phyloP scores from a whole-genome alignment of 2,329 filamentous ascomycete species.

The Xylaria sp. region DNA sequence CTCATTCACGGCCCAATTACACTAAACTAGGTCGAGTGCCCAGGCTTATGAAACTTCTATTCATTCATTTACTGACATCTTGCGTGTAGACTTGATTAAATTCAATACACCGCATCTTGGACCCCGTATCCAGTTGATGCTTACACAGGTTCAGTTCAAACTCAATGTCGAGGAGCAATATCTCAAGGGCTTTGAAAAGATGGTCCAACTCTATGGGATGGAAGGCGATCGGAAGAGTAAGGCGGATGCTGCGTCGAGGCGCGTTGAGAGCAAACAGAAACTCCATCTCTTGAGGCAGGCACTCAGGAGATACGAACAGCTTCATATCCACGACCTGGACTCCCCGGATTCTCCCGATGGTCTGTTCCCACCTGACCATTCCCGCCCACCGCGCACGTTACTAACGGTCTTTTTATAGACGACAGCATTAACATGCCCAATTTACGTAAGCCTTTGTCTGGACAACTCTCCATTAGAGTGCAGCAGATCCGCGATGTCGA shows the following conservation, averaged over 20 bases:
- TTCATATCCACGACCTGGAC: slow-evolving; percentile 84
- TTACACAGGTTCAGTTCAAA: slow-evolving; percentile 98
- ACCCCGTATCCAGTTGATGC: slow-evolving; percentile 96
- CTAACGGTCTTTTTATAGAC: slow-evolving; percentile 49
- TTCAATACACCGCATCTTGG: slow-evolving; percentile 94
- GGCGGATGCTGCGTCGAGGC: slow-evolving; percentile 81
- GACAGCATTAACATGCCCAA: slow-evolving; percentile 96
- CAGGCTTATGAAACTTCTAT: neutral
- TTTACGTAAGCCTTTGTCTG: slow-evolving; percentile 90
- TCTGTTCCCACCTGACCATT: slow-evolving; percentile 39
- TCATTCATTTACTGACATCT: slow-evolving; percentile 5
- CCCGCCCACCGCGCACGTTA: neutral
- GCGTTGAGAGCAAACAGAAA: slow-evolving; percentile 95
- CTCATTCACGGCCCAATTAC: slow-evolving; percentile 80
- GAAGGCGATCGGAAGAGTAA: slow-evolving; percentile 96
- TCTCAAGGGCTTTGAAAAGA: slow-evolving; percentile 97
- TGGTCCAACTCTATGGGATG: slow-evolving; percentile 96
- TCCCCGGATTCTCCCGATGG: slow-evolving; percentile 72
- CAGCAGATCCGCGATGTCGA: slow-evolving; percentile 91
- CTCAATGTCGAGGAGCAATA: slow-evolving; percentile 98
- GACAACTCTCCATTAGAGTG: slow-evolving; percentile 80
- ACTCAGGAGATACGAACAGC: slow-evolving; percentile 91
- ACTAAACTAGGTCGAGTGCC: slow-evolving; percentile 77
- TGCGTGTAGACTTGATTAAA: slow-evolving; percentile 80
- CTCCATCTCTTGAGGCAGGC: slow-evolving; percentile 94